These are phyloP conservation scores for Citropsis articulata DNA, from an alignment of 345 rosid genomes.

Conservation along the genomic window DNA sequence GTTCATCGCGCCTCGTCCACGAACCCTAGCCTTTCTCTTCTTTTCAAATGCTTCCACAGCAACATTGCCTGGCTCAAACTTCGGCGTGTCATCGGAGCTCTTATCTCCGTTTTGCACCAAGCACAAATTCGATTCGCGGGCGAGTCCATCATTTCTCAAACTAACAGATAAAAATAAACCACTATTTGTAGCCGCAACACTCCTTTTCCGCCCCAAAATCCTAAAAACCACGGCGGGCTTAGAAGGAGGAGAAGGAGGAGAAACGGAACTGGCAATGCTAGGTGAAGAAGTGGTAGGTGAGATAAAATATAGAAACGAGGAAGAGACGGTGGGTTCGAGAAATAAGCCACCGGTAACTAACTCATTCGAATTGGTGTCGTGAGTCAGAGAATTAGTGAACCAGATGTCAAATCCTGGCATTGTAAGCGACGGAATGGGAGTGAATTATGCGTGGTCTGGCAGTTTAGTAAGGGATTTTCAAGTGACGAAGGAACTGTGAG, in stretches of 20 bases:
- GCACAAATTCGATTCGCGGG: slow-evolving; percentile 25
- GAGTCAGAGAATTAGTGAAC: slow-evolving; percentile 19
- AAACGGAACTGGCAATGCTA: slow-evolving; percentile 11
- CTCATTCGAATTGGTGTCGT: slow-evolving; percentile 19
- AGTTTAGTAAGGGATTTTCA: neutral
- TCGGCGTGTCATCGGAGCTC: neutral
- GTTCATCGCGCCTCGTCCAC: slow-evolving; percentile 35
- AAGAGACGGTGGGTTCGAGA: slow-evolving; percentile 44
- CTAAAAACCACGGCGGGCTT: slow-evolving; percentile 6
- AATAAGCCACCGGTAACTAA: slow-evolving; percentile 55
- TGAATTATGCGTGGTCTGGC: neutral
- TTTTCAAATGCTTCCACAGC: slow-evolving; percentile 19
- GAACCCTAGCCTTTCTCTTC: slow-evolving; percentile 28
- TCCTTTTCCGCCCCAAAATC: slow-evolving; percentile 18
- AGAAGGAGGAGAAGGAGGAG: slow-evolving; percentile 7
- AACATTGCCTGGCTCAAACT: slow-evolving; percentile 3
- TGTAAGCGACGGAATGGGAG: slow-evolving; percentile 11
- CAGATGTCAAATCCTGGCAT: slow-evolving; percentile 32
- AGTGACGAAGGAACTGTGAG: neutral
- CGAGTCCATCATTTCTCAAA: slow-evolving; percentile 39
- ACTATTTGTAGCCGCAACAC: slow-evolving; percentile 11
- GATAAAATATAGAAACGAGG: slow-evolving; percentile 42
- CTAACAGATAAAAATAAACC: slow-evolving; percentile 44
- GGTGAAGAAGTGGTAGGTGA: slow-evolving; percentile 23
- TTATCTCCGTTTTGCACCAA: slow-evolving; percentile 28